phyloP scores from a whole-genome alignment of 176 grass and related monocot genomes.

The Triticum aestivum region IWGSC_CS_RefSeq_v2.1 NC_057812.1:22164390-22164889 shows the following conservation, averaged over 20 bases:
- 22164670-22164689: conserved; percentile 45
- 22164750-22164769: neutral
- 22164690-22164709: conserved; percentile 33
- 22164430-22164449: too few species aligned
- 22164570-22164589: conserved; percentile 36
- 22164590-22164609: conserved; percentile 25
- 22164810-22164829: conserved; percentile 19
- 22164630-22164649: conserved; percentile 44
- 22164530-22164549: conserved; percentile 23
- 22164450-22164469: too few species aligned
- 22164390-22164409: too few species aligned
- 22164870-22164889: conserved; percentile 50
- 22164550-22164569: conserved; percentile 13
- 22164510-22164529: neutral
- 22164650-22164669: conserved; percentile 50
- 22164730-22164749: conserved; percentile 37
- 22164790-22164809: conserved; percentile 31
- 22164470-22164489: too few species aligned
- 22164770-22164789: conserved; percentile 48
- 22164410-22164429: too few species aligned
- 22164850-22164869: conserved; percentile 37
- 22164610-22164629: conserved; percentile 8
- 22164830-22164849: neutral
- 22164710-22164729: neutral
- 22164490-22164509: neutral